Evolutionary conservation across 176 grass and related monocot species (phyloP).

Genomic region (Aechmea fasciata): DNA sequence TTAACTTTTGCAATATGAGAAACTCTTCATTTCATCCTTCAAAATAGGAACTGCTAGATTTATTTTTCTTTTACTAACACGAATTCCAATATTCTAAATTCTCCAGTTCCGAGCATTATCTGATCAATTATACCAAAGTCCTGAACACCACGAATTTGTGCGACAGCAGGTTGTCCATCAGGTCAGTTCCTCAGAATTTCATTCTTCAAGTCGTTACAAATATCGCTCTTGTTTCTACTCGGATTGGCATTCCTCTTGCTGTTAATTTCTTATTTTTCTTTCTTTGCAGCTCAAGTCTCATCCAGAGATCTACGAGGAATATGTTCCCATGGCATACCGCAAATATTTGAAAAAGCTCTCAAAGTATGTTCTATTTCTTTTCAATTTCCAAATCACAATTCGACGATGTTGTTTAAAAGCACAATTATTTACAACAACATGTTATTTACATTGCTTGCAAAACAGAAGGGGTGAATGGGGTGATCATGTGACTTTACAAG

Average conservation of each 20-base stretch:
- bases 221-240: constrained; percentile 7
- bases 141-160: constrained; percentile 93
- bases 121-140: constrained; percentile 81
- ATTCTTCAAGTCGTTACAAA: not conserved
- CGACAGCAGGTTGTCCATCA: constrained; percentile 74
- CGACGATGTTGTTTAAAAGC: constrained; percentile 6
- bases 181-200: constrained; percentile 25
- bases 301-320: constrained; percentile 75
- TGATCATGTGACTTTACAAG: constrained; percentile 95
- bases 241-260: constrained; percentile 7
- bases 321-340: constrained; percentile 87
- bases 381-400: not conserved
- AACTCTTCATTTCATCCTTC: not conserved
- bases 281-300: constrained; percentile 65
- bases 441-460: constrained; percentile 16
- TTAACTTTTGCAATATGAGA: not conserved
- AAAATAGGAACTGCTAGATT: not conserved
- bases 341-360: constrained; percentile 80
- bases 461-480: constrained; percentile 86
- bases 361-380: constrained; percentile 28
- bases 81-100: constrained; percentile 2
- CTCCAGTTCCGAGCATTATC: constrained; percentile 89
- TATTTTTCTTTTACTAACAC: not conserved
- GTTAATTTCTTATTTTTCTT: constrained; percentile 22
- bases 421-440: constrained; percentile 16